Conservation (phyloP, 768 basidiomycete genomes). For the Termitomyces bulborhizus region DNA sequence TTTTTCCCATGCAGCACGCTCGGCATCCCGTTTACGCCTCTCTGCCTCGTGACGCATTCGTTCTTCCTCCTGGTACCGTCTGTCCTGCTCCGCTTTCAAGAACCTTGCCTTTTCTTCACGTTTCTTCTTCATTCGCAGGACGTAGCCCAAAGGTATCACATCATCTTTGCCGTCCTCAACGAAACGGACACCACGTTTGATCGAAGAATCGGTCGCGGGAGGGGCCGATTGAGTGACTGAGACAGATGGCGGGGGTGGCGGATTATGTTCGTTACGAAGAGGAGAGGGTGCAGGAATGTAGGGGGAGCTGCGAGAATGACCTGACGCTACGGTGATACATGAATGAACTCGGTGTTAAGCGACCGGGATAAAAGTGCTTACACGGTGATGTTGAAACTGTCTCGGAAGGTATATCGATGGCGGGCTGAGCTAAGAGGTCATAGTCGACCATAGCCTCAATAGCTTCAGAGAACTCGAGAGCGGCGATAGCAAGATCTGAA, state of each 20-base stretch:
- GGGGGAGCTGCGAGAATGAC: conserved; percentile 23
- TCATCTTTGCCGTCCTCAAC: conserved; percentile 65
- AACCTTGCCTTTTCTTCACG: conserved; percentile 69
- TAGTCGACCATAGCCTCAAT: conserved; percentile 59
- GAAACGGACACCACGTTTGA: conserved; percentile 59
- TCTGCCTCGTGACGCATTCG: conserved; percentile 39
- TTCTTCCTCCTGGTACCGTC: conserved; percentile 43
- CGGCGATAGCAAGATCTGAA: conserved; percentile 54
- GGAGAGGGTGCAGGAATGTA: conserved; percentile 44
- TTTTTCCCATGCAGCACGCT: conserved; percentile 41
- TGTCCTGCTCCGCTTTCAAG: conserved; percentile 52
- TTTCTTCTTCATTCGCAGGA: conserved; percentile 66
- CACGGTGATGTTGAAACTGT: conserved; percentile 11
- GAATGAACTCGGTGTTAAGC: conserved; percentile 1
- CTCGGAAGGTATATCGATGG: conserved; percentile 13
- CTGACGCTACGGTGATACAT: conserved; percentile 16
- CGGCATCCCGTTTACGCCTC: conserved; percentile 35
- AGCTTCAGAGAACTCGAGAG: conserved; percentile 65
- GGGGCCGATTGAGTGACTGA: conserved; percentile 6
- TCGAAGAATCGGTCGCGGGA: conserved; percentile 16
- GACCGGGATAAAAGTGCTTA: conserved; percentile 8
- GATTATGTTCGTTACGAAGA: conserved; percentile 34
- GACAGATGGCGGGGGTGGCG: conserved; percentile 10
- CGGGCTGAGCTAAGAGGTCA: conserved; percentile 19
- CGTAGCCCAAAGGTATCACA: conserved; percentile 59